These are phyloP conservation scores for Lachnellula subtilissima DNA, from an alignment of 2,329 filamentous ascomycete genomes.

Conservation along the genomic window DNA sequence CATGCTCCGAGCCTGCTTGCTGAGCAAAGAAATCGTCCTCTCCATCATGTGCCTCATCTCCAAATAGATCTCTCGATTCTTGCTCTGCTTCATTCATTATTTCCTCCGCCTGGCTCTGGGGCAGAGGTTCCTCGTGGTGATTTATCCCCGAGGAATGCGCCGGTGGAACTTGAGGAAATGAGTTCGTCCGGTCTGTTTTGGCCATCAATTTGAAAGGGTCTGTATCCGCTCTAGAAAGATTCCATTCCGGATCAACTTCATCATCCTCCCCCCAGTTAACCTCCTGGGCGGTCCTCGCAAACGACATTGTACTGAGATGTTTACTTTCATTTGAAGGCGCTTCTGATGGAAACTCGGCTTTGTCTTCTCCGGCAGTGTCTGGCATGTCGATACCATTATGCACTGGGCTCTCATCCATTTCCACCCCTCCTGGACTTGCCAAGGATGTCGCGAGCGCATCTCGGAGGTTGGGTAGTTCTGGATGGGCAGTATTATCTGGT, in stretches of 20 bases:
- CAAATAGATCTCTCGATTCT: slow-evolving; percentile 23
- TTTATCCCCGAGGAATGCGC: slow-evolving; percentile 30
- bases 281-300: slow-evolving; percentile 59
- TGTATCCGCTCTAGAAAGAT: slow-evolving; percentile 44
- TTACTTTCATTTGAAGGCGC: slow-evolving; percentile 39
- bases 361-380: slow-evolving; percentile 12
- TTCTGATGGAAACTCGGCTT: slow-evolving; percentile 21
- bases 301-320: slow-evolving; percentile 58
- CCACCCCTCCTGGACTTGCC: slow-evolving; percentile 23
- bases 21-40: slow-evolving; percentile 44
- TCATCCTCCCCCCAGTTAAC: slow-evolving; percentile 55
- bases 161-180: slow-evolving; percentile 54
- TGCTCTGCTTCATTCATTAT: slow-evolving; percentile 49
- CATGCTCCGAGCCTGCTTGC: slow-evolving; percentile 23
- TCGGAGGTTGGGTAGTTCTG: slow-evolving; percentile 20
- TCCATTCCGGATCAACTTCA: slow-evolving; percentile 50
- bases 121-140: slow-evolving; percentile 36
- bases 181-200: slow-evolving; percentile 54
- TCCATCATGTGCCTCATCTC: slow-evolving; percentile 37
- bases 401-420: slow-evolving; percentile 23
- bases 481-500: slow-evolving; percentile 17
- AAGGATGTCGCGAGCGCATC: slow-evolving; percentile 27
- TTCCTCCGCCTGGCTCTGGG: slow-evolving; percentile 48
- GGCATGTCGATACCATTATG: slow-evolving; percentile 15
- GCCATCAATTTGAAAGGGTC: slow-evolving; percentile 59